These are phyloP conservation scores for Apiosordaria backusii DNA, from an alignment of 495 filamentous ascomycete genomes.

Conservation along the genomic window DNA sequence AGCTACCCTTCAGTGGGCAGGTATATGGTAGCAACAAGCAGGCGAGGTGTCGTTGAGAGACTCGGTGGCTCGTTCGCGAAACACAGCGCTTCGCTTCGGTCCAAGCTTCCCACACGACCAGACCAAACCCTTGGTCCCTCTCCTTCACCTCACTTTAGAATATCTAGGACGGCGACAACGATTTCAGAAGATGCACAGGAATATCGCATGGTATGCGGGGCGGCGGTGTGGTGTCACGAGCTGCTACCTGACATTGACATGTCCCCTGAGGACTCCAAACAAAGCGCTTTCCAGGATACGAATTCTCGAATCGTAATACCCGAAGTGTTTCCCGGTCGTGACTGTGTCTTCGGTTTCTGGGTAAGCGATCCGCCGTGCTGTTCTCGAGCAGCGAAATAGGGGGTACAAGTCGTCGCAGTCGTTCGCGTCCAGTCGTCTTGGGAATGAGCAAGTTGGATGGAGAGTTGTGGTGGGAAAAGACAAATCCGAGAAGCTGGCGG, in stretches of 20 bases:
- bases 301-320: neutral
- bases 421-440: neutral
- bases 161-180: slow-evolving; percentile 18
- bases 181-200: slow-evolving; percentile 10
- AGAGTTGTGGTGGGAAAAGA: neutral
- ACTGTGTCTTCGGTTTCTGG: neutral
- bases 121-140: slow-evolving; percentile 10
- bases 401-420: neutral
- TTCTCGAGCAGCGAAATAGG: neutral
- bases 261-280: neutral
- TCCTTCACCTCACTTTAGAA: slow-evolving; percentile 27
- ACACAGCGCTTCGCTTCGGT: slow-evolving; percentile 4
- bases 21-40: neutral
- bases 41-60: neutral
- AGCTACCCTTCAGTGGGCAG: neutral
- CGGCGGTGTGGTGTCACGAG: neutral
- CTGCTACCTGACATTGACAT: slow-evolving; percentile 4
- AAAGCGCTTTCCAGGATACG: neutral
- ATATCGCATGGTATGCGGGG: slow-evolving; percentile 26
- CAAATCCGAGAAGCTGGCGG: neutral
- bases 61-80: neutral
- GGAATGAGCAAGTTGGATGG: neutral
- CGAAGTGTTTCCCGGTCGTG: neutral
- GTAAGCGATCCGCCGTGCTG: neutral
- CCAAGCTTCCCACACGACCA: slow-evolving; percentile 21